Base-by-base conservation (phyloP, 345 rosid genomes). In the Lumnitzera littorea region DNA sequence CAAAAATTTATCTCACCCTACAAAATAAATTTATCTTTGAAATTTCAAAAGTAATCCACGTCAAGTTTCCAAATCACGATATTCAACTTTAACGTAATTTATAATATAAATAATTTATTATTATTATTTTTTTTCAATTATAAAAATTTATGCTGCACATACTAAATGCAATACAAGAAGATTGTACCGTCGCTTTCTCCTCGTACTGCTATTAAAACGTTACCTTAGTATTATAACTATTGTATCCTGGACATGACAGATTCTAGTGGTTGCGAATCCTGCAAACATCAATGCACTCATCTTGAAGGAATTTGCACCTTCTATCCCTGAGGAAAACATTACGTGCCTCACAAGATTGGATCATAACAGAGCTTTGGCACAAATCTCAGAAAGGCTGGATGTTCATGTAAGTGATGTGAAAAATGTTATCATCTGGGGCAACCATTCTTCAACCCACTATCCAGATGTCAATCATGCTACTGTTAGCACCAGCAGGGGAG, bases 391-490 rank as follows among this genome's bases (percentile, higher is more conserved):
- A 62, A 83, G 68, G 72, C 71, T 91, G 24, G 55, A 74, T 52
- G 82, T 79, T 66, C 77, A 75, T 0, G 86, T 84, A 16, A 64
- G 76, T 46, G 80, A 82, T 23, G 86, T 89, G 53, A 91, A 80
- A 72, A 91, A 91, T 43, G 82, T 81, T 3, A 76, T 84, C 61
- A 72, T 91, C 15, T 89, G 96, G 94, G 96, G 96, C 15, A 88
- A 88, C 67, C 98, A 91, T 68, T 91, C 91, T n/a, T 83, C 95
- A 20, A 86, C 96, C 51, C 98, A 88, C 46, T 86, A 86, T 64
- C 98, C 98, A 23, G 98, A 91, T 68, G 84, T 66, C 60, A 86
- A 75, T 53, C 96, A 91, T 23, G 91, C 91, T 13, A 78, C 76
- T 24, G 82, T 79, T 46, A 52, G 55, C 57, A 68, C 76, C 41